Evolutionary conservation across 139 green algal species (phyloP).

Genomic region (Gonium pectorale): DNA sequence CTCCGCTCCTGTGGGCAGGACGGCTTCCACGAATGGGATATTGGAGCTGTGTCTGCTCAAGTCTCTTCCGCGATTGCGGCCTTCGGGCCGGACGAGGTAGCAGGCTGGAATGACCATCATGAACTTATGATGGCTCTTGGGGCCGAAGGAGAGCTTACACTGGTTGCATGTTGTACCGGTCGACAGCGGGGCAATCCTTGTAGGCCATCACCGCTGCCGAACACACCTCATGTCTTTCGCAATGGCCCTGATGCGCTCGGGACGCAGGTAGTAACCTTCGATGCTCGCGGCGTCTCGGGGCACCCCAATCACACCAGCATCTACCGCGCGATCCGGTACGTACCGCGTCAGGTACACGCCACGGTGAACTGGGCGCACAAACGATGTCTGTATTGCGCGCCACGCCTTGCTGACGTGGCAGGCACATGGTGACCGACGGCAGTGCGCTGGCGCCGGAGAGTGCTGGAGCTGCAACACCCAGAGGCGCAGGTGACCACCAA

Average conservation of each 20-base stretch:
- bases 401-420: neutral
- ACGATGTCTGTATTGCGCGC: too few relatives aligned
- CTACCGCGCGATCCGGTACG: slow-evolving; percentile 52
- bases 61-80: neutral
- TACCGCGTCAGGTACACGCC: neutral
- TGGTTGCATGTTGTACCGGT: neutral
- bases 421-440: neutral
- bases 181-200: neutral
- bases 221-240: neutral
- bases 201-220: neutral
- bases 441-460: too few relatives aligned
- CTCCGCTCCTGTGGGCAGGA: neutral
- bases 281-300: slow-evolving; percentile 62
- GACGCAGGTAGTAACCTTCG: slow-evolving; percentile 68
- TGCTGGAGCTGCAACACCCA: too few relatives aligned
- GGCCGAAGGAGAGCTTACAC: neutral
- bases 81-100: neutral
- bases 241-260: too few relatives aligned
- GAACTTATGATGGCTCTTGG: neutral
- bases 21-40: slow-evolving; percentile 12
- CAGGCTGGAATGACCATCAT: too few relatives aligned
- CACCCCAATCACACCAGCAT: slow-evolving; percentile 65
- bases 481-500: too few relatives aligned
- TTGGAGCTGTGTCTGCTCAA: neutral
- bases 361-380: too few relatives aligned